phyloP scores from a whole-genome alignment of 495 filamentous ascomycete genomes.

The Aspergillus bridgeri region DNA sequence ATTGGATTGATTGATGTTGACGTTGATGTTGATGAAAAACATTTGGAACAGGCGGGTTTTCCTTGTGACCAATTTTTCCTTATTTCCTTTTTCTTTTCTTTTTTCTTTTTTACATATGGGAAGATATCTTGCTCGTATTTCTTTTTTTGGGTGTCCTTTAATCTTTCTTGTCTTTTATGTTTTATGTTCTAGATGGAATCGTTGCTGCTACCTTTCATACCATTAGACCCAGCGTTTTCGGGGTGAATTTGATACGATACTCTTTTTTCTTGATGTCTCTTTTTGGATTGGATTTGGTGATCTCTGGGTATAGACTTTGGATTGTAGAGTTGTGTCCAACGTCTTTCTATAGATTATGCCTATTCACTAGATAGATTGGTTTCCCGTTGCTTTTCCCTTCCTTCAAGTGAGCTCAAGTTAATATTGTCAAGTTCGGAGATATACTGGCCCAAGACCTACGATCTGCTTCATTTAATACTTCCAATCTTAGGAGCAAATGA shows the following conservation, averaged over 20 bases:
- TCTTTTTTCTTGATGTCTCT: conserved; percentile 6
- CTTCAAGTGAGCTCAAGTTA: no score
- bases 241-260: conserved; percentile 20
- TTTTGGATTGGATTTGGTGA: background rate
- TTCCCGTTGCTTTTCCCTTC: no score
- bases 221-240: conserved; percentile 23
- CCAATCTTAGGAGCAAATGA: no score
- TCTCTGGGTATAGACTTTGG: background rate
- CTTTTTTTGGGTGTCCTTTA: conserved; percentile 15
- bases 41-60: background rate
- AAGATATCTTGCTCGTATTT: conserved; percentile 19
- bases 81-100: conserved; percentile 12
- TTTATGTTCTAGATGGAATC: conserved; percentile 21
- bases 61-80: conserved; percentile 1
- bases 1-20: background rate
- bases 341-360: no score
- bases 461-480: no score
- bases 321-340: background rate
- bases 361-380: no score
- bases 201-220: conserved; percentile 30
- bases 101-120: conserved; percentile 15
- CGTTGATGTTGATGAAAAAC: background rate
- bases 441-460: no score
- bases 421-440: no score
- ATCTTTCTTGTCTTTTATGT: no score